Conservation (phyloP, 805 yeast genomes). For the Huiozyma sinensis region DNA sequence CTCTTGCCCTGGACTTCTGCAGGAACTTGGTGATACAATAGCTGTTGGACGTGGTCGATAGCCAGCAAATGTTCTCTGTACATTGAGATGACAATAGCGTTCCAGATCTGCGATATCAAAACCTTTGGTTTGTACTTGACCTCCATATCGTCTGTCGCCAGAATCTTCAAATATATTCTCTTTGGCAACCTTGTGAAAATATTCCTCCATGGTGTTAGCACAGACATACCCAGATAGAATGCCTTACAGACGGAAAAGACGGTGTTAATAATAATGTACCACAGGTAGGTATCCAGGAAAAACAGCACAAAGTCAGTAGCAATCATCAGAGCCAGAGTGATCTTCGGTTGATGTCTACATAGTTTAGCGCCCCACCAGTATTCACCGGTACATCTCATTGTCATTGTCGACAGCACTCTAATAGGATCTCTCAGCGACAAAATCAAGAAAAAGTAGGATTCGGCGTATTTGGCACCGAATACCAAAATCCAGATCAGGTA, state of each 20-base stretch:
- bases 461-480: constrained; percentile 77
- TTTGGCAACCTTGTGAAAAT: constrained; percentile 95
- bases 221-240: constrained; percentile 95
- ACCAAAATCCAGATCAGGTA: constrained; percentile 82
- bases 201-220: constrained; percentile 98
- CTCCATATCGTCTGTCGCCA: constrained; percentile 98
- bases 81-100: constrained; percentile 97
- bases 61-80: constrained; percentile 97
- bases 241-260: constrained; percentile 94
- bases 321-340: constrained; percentile 86
- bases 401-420: constrained; percentile 71
- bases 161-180: constrained; percentile 93
- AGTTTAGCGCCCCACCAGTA: constrained; percentile 65
- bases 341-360: constrained; percentile 78
- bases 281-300: constrained; percentile 96
- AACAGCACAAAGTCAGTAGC: constrained; percentile 86
- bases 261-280: constrained; percentile 95
- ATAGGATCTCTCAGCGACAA: constrained; percentile 90
- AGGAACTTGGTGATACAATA: constrained; percentile 96
- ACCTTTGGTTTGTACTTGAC: constrained; percentile 98
- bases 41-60: constrained; percentile 95
- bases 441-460: constrained; percentile 87
- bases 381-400: constrained; percentile 94
- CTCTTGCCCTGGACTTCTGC: constrained; percentile 96
- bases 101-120: constrained; percentile 96